Evolutionary conservation across 352 stramenopile genomes (phyloP).

Genomic region (Phytophthora vignae): DNA sequence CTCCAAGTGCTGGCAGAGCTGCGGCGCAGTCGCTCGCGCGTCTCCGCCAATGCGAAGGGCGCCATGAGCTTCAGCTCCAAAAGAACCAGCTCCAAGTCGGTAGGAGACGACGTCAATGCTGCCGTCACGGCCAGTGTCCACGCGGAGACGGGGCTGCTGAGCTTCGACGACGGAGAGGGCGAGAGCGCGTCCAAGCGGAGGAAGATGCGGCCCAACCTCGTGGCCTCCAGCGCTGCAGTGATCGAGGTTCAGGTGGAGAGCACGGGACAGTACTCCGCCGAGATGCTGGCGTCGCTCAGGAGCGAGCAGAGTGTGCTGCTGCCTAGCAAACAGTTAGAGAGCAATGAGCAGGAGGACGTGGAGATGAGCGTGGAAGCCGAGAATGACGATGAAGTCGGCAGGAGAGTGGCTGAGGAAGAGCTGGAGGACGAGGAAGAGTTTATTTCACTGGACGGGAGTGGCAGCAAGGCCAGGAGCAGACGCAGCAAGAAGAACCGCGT

Average conservation of each 20-base stretch:
- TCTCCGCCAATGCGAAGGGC: conserved; percentile 30
- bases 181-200: conserved; percentile 40
- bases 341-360: conserved; percentile 30
- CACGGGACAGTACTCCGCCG: conserved; percentile 52
- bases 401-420: conserved; percentile 20
- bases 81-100: conserved; percentile 4
- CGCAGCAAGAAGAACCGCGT: conserved; percentile 59
- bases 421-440: conserved; percentile 42
- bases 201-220: conserved; percentile 76
- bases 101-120: not conserved
- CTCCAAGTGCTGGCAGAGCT: conserved; percentile 41
- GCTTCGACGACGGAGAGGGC: conserved; percentile 56
- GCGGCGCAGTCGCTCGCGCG: conserved; percentile 40
- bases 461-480: conserved; percentile 24
- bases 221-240: conserved; percentile 35
- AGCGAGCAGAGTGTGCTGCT: conserved; percentile 78
- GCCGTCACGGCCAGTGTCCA: not conserved
- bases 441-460: conserved; percentile 62
- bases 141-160: conserved; percentile 42
- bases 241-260: conserved; percentile 28
- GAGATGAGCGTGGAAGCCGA: conserved; percentile 38
- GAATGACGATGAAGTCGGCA: conserved; percentile 29
- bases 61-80: conserved; percentile 58
- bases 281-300: conserved; percentile 64
- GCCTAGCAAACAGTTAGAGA: conserved; percentile 15